phyloP scores from a whole-genome alignment of 228 moss, liverwort and hornwort genomes.

The Sphagnum magellanicum region DNA sequence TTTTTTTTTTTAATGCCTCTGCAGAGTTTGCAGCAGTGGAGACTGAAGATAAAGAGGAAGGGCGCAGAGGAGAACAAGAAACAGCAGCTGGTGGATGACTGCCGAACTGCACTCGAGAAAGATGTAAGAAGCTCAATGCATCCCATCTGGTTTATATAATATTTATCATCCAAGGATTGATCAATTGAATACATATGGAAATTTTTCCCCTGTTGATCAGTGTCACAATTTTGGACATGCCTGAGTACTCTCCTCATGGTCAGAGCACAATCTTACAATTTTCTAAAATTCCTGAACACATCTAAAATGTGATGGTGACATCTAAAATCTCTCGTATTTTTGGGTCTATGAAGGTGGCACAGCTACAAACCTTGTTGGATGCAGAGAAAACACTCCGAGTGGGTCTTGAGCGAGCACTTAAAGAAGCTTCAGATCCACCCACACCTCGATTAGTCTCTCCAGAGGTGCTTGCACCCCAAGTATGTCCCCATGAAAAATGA shows the following conservation, averaged over 20 bases:
- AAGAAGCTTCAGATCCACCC: constrained; percentile 12
- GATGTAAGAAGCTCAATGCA: constrained; percentile 42
- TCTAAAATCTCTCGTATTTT: too few species aligned
- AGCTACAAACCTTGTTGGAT: constrained; percentile 67
- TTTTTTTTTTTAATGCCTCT: background rate
- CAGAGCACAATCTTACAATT: too few species aligned
- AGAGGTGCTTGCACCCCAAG: constrained; percentile 36
- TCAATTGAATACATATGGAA: too few species aligned
- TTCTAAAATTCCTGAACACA: too few species aligned
- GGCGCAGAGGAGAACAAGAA: constrained; percentile 70
- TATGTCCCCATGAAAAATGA: constrained; percentile 7
- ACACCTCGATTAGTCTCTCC: constrained; percentile 5
- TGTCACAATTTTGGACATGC: too few species aligned
- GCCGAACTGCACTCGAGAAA: constrained; percentile 73
- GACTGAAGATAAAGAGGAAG: constrained; percentile 76
- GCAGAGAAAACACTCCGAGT: constrained; percentile 66
- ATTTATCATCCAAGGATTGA: too few species aligned
- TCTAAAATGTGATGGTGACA: too few species aligned
- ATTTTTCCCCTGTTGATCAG: too few species aligned
- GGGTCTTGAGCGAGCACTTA: constrained; percentile 68
- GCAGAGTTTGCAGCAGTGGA: constrained; percentile 80
- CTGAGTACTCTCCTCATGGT: too few species aligned
- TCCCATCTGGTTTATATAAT: too few species aligned
- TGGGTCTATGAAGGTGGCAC: constrained; percentile 49
- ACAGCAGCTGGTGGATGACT: constrained; percentile 42